Evolutionary conservation across 257 asterid species (phyloP), one percentile per base, ranked within the genome.

Genomic region (Solanum ahanhuiri): DNA sequence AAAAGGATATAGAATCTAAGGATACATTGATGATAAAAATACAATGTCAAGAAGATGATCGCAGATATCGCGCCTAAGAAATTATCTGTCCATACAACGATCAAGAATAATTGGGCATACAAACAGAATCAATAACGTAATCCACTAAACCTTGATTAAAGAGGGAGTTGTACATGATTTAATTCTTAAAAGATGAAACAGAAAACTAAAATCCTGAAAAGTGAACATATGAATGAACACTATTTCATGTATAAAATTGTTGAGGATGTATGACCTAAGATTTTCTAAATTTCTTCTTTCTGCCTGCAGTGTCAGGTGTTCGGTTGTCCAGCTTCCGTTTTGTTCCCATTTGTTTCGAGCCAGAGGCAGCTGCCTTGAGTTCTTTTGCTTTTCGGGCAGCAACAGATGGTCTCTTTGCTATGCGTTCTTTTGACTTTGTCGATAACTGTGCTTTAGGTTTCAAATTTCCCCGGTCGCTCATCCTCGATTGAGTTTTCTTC

Each of bases 371-470:
- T 37, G 88, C 92, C 60, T 77, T 87, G 30, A 84, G 90, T 14
- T 90, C 91, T 67, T 90, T 89, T 43, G 90, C 94, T 91, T 95
- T 93, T 87, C 99, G 90, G 70, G 98, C 98, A 87, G 97, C 97
- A 85, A 96, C 98, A 1, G 98, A 84, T 37, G 98, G 99, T 82
- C 98, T 89, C 90, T 97, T 97, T 73, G 86, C 88, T 73, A 54
- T 81, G 39, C 90, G 88, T 12, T 51, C 90, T 3, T 87, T 64
- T 9, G 87, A 87, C 64, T 73, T 89, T 67, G 79, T 77, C 85
- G 77, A 91, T 33, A 35, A 77, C 76, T 88, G 86, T 69, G 91
- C 82, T 84, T 82, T 86, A 10, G 60, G 18, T 70, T 85, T 90
- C 9, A 86, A 88, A 57, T 88, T 92, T 45, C 87, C 86, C 51